Evolutionary conservation across 345 rosid species (phyloP).

Genomic region (Moringa oleifera): DNA sequence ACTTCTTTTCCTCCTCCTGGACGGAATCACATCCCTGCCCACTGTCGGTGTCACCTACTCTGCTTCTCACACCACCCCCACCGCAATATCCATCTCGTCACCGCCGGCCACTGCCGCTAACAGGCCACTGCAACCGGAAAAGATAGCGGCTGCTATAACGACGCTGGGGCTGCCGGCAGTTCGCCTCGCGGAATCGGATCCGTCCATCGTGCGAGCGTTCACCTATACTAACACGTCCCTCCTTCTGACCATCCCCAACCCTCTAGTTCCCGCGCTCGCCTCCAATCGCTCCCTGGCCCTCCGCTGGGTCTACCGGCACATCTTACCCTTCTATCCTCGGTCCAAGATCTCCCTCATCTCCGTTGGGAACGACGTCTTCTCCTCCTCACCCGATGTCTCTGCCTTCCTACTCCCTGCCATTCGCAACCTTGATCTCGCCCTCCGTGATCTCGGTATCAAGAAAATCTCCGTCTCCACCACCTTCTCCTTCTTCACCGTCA

Average conservation of each 20-base stretch:
- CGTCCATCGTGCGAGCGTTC: constrained; percentile 60
- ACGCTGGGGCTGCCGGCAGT: constrained; percentile 45
- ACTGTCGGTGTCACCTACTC: constrained; percentile 41
- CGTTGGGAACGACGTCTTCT: constrained; percentile 66
- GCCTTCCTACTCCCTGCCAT: constrained; percentile 66
- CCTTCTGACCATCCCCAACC: constrained; percentile 79
- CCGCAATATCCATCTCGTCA: neutral
- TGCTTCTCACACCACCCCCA: neutral
- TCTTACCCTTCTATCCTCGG: constrained; percentile 81
- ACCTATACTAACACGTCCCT: constrained; percentile 74
- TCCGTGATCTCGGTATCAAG: constrained; percentile 58
- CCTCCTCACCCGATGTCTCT: constrained; percentile 31
- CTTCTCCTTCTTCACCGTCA: constrained; percentile 67
- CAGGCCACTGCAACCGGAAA: constrained; percentile 30
- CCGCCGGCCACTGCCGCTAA: constrained; percentile 16
- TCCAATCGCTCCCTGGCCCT: constrained; percentile 66
- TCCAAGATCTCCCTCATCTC: constrained; percentile 67
- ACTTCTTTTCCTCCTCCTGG: constrained; percentile 20
- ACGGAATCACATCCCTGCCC: constrained; percentile 20
- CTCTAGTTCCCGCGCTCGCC: constrained; percentile 60
- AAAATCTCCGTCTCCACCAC: constrained; percentile 68
- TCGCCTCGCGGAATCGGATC: constrained; percentile 59
- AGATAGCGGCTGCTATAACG: constrained; percentile 33
- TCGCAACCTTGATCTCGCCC: constrained; percentile 47
- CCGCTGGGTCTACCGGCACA: constrained; percentile 67